These are phyloP conservation scores for Flaveria robusta DNA, from an alignment of 129 eudicot species.

Conservation along the genomic window DNA sequence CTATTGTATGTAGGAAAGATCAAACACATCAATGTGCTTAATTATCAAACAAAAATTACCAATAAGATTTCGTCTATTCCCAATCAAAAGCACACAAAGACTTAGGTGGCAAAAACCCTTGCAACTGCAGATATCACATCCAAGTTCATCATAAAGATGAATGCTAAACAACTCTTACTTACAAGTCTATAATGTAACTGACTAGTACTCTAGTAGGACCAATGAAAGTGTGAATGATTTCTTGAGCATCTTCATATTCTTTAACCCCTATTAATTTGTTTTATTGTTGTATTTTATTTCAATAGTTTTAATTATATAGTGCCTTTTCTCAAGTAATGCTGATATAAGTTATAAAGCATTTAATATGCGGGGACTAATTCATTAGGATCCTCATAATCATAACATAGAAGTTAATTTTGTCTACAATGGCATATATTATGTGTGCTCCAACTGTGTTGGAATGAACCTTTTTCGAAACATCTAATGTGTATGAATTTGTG, in stretches of 20 bases:
- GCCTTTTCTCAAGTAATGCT: not conserved
- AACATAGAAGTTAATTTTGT: not conserved
- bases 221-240: not conserved
- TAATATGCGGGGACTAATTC: not conserved
- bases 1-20: not conserved
- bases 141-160: not conserved
- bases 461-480: not conserved
- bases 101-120: not conserved
- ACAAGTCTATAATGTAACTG: not conserved
- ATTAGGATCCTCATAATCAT: not conserved
- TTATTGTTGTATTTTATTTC: not conserved
- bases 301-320: not conserved
- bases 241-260: slow-evolving; percentile 3
- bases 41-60: not conserved
- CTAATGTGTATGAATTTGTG: not conserved
- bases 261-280: not conserved
- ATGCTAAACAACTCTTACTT: not conserved
- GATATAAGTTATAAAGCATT: not conserved
- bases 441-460: not conserved
- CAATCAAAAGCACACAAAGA: slow-evolving; percentile 2
- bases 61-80: not conserved
- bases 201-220: not conserved
- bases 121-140: not conserved
- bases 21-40: not conserved
- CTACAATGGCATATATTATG: not conserved